phyloP scores from a whole-genome alignment of 257 asterid species.

The Scutellaria barbata region DNA sequence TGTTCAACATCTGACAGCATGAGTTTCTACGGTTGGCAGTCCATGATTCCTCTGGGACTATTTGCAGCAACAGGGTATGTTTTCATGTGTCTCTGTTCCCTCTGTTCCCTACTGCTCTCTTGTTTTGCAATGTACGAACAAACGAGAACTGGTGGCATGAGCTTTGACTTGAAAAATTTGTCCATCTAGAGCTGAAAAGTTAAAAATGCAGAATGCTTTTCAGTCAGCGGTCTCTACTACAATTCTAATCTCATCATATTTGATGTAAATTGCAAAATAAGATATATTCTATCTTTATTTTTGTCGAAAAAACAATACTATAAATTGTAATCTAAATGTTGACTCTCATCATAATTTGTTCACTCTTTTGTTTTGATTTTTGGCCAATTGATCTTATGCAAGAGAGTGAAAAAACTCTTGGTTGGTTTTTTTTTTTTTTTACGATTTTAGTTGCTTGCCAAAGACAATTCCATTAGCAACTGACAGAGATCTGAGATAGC shows the following conservation, averaged over 20 bases:
- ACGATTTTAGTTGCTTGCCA: neutral
- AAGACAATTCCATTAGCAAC: neutral
- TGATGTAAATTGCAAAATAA: constrained; percentile 4
- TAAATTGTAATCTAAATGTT: neutral
- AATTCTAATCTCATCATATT: neutral
- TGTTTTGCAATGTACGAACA: neutral
- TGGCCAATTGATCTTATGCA: neutral
- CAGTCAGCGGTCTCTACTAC: neutral
- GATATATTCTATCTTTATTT: neutral
- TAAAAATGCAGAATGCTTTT: too few relatives aligned
- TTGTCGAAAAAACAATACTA: neutral
- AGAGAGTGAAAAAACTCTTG: neutral
- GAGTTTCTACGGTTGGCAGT: constrained; percentile 62
- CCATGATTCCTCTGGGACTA: constrained; percentile 68
- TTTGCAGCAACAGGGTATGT: constrained; percentile 73
- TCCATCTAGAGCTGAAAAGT: too few relatives aligned
- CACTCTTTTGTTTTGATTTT: neutral
- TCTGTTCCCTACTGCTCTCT: neutral
- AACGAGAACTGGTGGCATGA: neutral
- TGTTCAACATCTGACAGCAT: constrained; percentile 44
- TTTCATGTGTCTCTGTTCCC: neutral
- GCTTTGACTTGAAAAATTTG: too few relatives aligned
- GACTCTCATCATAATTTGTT: neutral
- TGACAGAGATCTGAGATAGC: neutral
- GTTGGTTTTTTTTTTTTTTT: neutral